A percentile compares a stretch with the other conserved stretches of the same genome.
Conservation (phyloP, 768 basidiomycete genomes). For the Agaricus blazei region DNA sequence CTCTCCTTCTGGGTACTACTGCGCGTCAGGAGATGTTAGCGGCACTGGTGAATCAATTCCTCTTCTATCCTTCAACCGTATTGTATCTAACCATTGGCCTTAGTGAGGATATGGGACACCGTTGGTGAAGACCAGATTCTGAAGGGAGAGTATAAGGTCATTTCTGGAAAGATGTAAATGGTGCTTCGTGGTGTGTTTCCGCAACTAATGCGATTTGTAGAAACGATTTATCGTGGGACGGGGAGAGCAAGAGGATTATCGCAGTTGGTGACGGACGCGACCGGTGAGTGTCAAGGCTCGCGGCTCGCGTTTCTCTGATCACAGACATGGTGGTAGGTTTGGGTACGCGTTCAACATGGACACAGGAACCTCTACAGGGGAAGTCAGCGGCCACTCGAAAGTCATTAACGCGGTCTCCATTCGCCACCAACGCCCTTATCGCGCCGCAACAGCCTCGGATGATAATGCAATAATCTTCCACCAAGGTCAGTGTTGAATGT, state of each 20-base stretch:
- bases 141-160: conserved; percentile 75
- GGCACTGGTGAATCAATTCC: conserved; percentile 60
- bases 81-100: neutral
- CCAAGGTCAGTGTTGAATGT: conserved; percentile 43
- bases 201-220: conserved; percentile 29
- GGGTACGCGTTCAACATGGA: conserved; percentile 83
- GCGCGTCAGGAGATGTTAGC: conserved; percentile 80
- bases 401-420: conserved; percentile 86
- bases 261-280: conserved; percentile 91
- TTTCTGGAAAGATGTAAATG: conserved; percentile 70
- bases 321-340: conserved; percentile 43
- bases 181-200: conserved; percentile 4
- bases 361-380: conserved; percentile 79
- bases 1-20: conserved; percentile 93
- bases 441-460: conserved; percentile 86
- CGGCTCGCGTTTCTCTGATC: neutral
- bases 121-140: conserved; percentile 79
- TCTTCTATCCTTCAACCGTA: neutral
- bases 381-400: conserved; percentile 88
- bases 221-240: conserved; percentile 95
- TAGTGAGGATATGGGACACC: conserved; percentile 91
- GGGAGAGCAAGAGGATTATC: conserved; percentile 93
- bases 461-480: conserved; percentile 80
- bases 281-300: conserved; percentile 43
- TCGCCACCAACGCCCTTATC: conserved; percentile 83